These are phyloP conservation scores for Geotrichum fermentans DNA, from an alignment of 1,139 yeast genomes.

Conservation along the genomic window DNA sequence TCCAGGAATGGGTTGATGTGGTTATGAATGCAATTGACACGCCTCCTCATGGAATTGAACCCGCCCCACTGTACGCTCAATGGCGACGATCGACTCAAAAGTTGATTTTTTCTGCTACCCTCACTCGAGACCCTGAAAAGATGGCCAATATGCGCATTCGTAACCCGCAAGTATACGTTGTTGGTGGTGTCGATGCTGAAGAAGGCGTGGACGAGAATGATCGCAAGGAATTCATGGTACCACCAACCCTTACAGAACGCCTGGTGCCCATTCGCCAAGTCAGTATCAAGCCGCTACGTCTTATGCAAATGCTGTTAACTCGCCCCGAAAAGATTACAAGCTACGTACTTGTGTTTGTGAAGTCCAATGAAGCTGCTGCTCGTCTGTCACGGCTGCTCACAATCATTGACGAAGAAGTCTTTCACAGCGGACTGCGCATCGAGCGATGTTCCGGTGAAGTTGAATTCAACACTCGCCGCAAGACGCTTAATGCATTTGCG, in stretches of 20 bases:
- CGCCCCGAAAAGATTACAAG: slow-evolving; percentile 28
- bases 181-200: slow-evolving; percentile 42
- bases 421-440: slow-evolving; percentile 24
- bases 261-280: slow-evolving; percentile 30
- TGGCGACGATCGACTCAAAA: slow-evolving; percentile 45
- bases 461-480: slow-evolving; percentile 34
- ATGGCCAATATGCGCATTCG: slow-evolving; percentile 63
- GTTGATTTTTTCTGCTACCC: slow-evolving; percentile 85
- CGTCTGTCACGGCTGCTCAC: slow-evolving; percentile 61
- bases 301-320: slow-evolving; percentile 43
- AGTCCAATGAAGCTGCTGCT: slow-evolving; percentile 81
- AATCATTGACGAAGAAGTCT: slow-evolving; percentile 40
- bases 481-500: slow-evolving; percentile 52
- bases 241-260: slow-evolving; percentile 36
- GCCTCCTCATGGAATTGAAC: slow-evolving; percentile 1
- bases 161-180: slow-evolving; percentile 66
- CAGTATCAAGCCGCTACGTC: slow-evolving; percentile 64
- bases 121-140: slow-evolving; percentile 89
- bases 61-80: slow-evolving; percentile 5
- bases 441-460: slow-evolving; percentile 40
- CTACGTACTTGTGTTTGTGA: slow-evolving; percentile 61
- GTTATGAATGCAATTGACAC: slow-evolving; percentile 51
- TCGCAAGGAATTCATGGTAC: slow-evolving; percentile 47
- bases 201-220: slow-evolving; percentile 47
- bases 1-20: slow-evolving; percentile 85